Conservation (phyloP, 495 filamentous ascomycete species). For the Penicillium fimorum region DNA sequence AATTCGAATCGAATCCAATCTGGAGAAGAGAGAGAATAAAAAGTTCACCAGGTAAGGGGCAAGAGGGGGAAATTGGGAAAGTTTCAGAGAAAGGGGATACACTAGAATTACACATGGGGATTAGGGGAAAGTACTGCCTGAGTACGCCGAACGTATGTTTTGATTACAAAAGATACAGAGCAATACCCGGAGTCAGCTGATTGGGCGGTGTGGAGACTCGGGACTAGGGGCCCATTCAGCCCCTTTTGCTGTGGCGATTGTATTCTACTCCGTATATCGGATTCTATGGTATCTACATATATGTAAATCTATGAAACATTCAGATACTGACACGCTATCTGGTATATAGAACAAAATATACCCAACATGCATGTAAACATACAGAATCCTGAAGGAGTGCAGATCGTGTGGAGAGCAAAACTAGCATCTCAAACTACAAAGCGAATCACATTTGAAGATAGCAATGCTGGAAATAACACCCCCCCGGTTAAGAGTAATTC, state of each 20-base stretch:
- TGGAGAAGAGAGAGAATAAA: conserved; percentile 13
- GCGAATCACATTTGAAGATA: background rate
- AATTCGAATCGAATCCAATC: conserved; percentile 19
- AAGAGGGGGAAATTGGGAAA: conserved; percentile 29
- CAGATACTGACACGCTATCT: background rate
- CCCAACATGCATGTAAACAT: background rate
- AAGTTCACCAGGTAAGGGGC: conserved; percentile 20
- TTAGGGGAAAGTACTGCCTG: background rate
- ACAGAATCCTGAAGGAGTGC: conserved; percentile 6
- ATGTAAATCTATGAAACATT: background rate
- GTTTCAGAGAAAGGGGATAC: conserved; percentile 33
- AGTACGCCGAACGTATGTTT: background rate
- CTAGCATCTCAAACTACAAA: conserved; percentile 4
- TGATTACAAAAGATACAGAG: background rate
- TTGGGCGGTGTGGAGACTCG: conserved; percentile 7
- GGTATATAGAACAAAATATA: background rate
- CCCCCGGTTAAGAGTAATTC: background rate
- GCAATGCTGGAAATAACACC: background rate
- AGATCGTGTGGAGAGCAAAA: conserved; percentile 12
- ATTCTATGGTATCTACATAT: background rate
- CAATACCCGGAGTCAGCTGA: conserved; percentile 6
- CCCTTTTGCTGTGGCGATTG: conserved; percentile 9
- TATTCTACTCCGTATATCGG: background rate
- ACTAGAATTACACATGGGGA: conserved; percentile 4
- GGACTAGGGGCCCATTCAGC: conserved; percentile 2